Evolutionary conservation across 1,139 yeast species (phyloP).

Genomic region (Spencermartinsiella ligniputridi): DNA sequence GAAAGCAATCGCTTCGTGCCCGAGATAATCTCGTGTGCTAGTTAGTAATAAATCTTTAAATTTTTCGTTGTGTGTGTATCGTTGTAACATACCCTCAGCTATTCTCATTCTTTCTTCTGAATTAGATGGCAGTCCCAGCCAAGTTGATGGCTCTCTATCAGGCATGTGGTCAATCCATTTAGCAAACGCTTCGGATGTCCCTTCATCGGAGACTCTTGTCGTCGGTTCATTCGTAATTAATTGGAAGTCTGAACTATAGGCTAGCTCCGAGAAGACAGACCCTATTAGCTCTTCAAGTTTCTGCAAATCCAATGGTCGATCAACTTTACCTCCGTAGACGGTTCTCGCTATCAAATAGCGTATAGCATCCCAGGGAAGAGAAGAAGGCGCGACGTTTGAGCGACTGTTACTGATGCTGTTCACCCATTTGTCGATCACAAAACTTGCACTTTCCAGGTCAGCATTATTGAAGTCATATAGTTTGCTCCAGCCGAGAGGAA

Average conservation of each 20-base stretch:
- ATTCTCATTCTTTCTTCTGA: constrained; percentile 37
- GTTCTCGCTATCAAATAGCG: constrained; percentile 48
- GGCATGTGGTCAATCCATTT: constrained; percentile 58
- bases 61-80: too few species aligned
- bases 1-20: background rate
- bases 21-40: background rate
- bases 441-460: constrained; percentile 57
- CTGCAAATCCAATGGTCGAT: constrained; percentile 42
- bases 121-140: constrained; percentile 55
- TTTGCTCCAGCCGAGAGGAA: constrained; percentile 60
- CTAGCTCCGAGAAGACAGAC: constrained; percentile 32
- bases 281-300: constrained; percentile 31
- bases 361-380: constrained; percentile 57
- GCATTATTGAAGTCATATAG: constrained; percentile 67
- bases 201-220: constrained; percentile 48
- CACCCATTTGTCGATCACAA: constrained; percentile 43
- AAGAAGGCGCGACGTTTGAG: constrained; percentile 44
- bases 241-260: constrained; percentile 38
- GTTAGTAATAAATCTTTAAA: background rate
- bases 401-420: constrained; percentile 28
- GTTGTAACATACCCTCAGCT: constrained; percentile 19
- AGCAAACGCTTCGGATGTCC: constrained; percentile 35
- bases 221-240: constrained; percentile 30
- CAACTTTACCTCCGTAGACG: constrained; percentile 73
- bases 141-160: constrained; percentile 52